These are phyloP conservation scores for Agaricus sinodeliciosus DNA, from an alignment of 768 basidiomycete genomes.

Conservation along the genomic window DNA sequence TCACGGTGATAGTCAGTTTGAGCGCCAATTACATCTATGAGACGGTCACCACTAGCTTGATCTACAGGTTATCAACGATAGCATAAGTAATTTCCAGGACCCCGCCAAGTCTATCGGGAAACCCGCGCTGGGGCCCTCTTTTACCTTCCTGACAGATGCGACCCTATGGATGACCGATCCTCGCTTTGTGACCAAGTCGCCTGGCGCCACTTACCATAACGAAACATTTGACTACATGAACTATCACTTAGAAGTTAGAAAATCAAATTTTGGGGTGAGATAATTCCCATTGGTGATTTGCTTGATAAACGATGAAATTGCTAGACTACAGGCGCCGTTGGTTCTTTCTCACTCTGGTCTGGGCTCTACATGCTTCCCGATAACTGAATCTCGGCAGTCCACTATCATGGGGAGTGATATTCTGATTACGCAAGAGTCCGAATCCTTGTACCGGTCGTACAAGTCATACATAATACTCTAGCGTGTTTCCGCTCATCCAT, in stretches of 20 bases:
- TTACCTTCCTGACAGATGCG: constrained; percentile 64
- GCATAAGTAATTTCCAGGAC: constrained; percentile 25
- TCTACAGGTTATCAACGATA: constrained; percentile 55
- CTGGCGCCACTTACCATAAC: neutral
- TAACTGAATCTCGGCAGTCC: neutral
- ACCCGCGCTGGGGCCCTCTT: constrained; percentile 72
- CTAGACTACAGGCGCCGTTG: neutral
- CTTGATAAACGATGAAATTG: neutral
- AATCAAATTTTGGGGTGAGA: constrained; percentile 18
- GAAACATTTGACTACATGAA: neutral
- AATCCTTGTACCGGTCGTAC: neutral
- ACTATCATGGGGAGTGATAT: neutral
- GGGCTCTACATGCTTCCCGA: neutral
- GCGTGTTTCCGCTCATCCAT: too few species aligned
- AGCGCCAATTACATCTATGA: neutral
- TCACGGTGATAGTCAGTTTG: constrained; percentile 49
- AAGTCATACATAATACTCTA: too few species aligned
- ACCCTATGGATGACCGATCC: constrained; percentile 57
- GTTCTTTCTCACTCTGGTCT: constrained; percentile 1
- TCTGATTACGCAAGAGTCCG: too few species aligned
- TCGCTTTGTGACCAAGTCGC: neutral
- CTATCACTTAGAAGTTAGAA: constrained; percentile 14
- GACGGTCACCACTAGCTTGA: neutral
- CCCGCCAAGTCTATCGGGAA: constrained; percentile 32
- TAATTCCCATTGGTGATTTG: neutral